Evolutionary conservation across 768 basidiomycete genomes (phyloP), one percentile per base, ranked within the genome.

Genomic region (Leccinum boreale): DNA sequence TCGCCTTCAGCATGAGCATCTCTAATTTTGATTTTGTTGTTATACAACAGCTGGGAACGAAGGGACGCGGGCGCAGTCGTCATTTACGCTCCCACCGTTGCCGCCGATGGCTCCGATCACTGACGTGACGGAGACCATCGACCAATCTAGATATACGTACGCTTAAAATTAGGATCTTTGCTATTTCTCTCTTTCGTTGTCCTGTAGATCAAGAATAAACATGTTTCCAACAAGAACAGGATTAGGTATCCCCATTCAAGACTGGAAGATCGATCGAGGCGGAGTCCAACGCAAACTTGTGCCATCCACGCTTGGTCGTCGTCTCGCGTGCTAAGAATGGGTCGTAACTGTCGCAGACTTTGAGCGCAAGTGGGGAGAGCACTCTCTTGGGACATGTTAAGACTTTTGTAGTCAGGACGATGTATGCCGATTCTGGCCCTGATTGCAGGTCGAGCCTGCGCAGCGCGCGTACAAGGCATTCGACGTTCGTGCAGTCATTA

Each of bases 381-480:
- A 78, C 63, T 75, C 95, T 33, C 26, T 28, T 99, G 97, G 97
- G 81, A 83, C 58, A 78, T 80, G 35, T 98, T 9, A 98, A 64
- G 96, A 99, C 70, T 97, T 97, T 86, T 69, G 77, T 83, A 1
- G 93, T 97, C 67, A 99, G 11, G 81, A 62, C 11, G 28, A 49
- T 26, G 11, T 33, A 19, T 9, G 23, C 17, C 9, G 44, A 19
- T 2, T 21, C 15, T 15, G 51, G 21, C 46, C 48, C 55, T 35
- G 6, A 15, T 12, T 19, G n/a, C 35, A 94, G 93, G 95, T 97
- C 31, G 97, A 98, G 70, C 94, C 97, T n/a, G 93, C 90, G 2
- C 86, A 87, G 50, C 79, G 94, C 17, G 94, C 94, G 12, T 98
- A 98, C 70, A 76, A 85, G 56, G 80, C 83, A 15, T 79, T 96